Evolutionary conservation across 208 protist species (phyloP), one percentile per base, ranked within the genome.

Genomic region (Leishmania turanica): DNA sequence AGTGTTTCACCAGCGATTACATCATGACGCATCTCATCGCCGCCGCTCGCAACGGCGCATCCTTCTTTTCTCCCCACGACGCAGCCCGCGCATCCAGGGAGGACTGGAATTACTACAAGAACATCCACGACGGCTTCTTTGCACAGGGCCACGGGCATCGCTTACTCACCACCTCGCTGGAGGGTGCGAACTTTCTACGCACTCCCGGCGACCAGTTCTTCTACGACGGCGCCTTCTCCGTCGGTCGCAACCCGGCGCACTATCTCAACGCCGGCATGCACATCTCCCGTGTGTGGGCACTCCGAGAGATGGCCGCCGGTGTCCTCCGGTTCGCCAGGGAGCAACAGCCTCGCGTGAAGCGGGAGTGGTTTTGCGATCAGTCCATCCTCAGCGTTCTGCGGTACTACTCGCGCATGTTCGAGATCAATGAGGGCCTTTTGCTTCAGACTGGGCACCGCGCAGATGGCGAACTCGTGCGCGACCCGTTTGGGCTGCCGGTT

Each of bases 301-400:
- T 87, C 47, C 83, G 83, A 45, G 53, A 65, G 54, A 2, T 77
- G 34, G 47, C 34, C 40, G 3, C 47, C 4, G 49, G 62, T 17
- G 47, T 70, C 0, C 74, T 76, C 2, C 19, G 64, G 3, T 42
- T 83, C 24, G 66, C 27, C 1, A 72, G 34, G 31, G 49, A 53
- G 71, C 71, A 42, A 15, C 45, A 21, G 49, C 47, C 49, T n/a
- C 71, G n/a, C 3, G 27, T 17, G 21, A 53, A 64, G 70, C 17
- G 49, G 6, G 75, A 77, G 17, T 86, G 83, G 83, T 80, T 54
- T 45, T 86, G 83, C 62, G 83, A 86, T 68, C 83, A 86, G 78
- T 86, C 83, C 9, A 79, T 86, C 27, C 60, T 80, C 69, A 72
- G 74, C 13, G 53, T 53, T 11, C 53, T 86, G 56, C 76, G 78